Percentiles rank a stretch among this genome's conserved stretches.
Conservation (phyloP, 179 eudicot species). For the Spergularia azorica region DNA sequence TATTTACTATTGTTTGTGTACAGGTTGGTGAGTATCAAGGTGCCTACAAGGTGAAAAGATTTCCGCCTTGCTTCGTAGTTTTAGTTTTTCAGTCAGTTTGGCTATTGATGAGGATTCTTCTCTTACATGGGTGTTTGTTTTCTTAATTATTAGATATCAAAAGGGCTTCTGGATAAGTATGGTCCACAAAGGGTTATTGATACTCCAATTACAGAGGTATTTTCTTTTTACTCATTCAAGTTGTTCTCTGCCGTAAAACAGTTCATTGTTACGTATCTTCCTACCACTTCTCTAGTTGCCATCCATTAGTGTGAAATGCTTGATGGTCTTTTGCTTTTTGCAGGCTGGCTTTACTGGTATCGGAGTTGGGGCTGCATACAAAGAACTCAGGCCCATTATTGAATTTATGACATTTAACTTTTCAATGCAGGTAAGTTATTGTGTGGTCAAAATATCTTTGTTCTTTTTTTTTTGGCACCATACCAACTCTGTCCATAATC, state of each 20-base stretch:
- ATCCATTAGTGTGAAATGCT: neutral
- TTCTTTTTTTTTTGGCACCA: neutral
- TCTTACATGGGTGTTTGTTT: conserved; percentile 5
- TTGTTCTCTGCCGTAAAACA: neutral
- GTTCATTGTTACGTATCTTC: neutral
- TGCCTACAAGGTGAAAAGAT: conserved; percentile 78
- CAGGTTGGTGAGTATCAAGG: conserved; percentile 99
- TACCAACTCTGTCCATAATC: neutral
- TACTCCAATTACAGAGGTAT: conserved; percentile 97
- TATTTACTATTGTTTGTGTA: conserved; percentile 18
- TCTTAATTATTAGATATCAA: conserved; percentile 62
- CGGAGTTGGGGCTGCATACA: conserved; percentile 92
- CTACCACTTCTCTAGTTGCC: neutral
- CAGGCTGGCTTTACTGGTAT: conserved; percentile 96
- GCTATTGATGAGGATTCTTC: neutral
- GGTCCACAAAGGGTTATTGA: conserved; percentile 94
- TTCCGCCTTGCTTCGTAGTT: neutral
- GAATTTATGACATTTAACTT: conserved; percentile 97
- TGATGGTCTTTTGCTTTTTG: conserved; percentile 20
- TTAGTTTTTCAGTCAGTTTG: neutral
- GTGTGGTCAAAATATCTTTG: neutral
- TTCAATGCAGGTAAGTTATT: conserved; percentile 79
- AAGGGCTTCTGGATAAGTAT: conserved; percentile 87
- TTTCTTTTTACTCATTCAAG: conserved; percentile 3
- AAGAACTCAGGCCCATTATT: conserved; percentile 66